Base-by-base conservation (phyloP, 768 basidiomycete genomes). In the Termitomyces sp. region DNA sequence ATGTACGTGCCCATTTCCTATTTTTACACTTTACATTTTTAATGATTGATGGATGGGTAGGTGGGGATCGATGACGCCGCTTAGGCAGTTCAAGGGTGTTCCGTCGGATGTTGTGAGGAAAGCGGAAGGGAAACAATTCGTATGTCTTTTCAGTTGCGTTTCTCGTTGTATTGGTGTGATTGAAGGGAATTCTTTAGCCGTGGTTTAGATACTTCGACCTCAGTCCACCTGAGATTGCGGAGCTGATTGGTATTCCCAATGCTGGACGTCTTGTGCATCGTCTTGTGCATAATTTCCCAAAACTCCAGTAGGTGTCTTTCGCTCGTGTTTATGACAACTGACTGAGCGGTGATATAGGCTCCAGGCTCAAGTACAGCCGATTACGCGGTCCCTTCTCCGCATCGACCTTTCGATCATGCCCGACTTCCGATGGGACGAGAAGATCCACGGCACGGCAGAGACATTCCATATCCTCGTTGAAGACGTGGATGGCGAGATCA, bases 381-480 rank as follows among this genome's bases (percentile, higher is more conserved):
- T 99, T 67, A 98, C 97, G 0, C 88, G 95, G 10, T 91, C 93
- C 0, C 84, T 98, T 14, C 82, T 99, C 14, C 86, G 93, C 36
- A 88, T 98, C 57, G 96, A 98, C 63, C 75, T 99, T 16, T 93
- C 93, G 3, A 95, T 99, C 69, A 85, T 86, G 3, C 95, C 97
- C n/a, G 97, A 98, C 69, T 99, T 98, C 84, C 84, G 89, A 48
- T 99, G 97, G 97, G 95, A 98, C 40, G 92, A 94, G 67, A 93
- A 93, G 71, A 84, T 95, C 6, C 96, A 98, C 64, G 92, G 94
- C 4, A 72, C 79, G 0, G 87, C 93, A 0, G 94, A 98, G 72
- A 86, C 89, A 0, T 99, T 99, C 81, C 83, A 89, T 71, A 93
- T 99, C 66, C 70, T 96, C 30, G 94, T 98, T 28, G 95, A 98